Conservation (phyloP, 2,329 filamentous ascomycete species). For the Monilinia aucupariae region DNA sequence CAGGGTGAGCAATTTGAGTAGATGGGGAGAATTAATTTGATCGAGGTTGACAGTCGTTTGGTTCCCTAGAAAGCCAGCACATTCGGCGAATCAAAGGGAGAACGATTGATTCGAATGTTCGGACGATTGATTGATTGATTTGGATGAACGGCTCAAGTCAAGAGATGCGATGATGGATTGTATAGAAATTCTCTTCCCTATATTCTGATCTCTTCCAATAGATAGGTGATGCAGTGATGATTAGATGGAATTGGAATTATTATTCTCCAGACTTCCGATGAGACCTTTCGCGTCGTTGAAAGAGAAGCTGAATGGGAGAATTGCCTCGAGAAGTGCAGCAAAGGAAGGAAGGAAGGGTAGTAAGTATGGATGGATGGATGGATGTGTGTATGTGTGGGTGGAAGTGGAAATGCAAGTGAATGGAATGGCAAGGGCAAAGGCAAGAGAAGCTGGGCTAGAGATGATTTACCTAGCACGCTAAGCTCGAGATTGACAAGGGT, state of each 20-base stretch:
- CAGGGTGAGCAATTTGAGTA: not conserved
- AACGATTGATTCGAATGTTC: not conserved
- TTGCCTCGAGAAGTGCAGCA: too few species aligned
- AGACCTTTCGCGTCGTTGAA: too few species aligned
- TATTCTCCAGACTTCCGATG: too few species aligned
- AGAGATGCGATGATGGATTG: not conserved
- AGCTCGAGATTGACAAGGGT: not conserved
- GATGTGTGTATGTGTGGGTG: not conserved
- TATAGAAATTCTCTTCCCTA: too few species aligned
- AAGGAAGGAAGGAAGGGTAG: not conserved
- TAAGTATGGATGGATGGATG: not conserved
- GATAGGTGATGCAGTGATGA: too few species aligned
- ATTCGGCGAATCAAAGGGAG: conserved; percentile 11
- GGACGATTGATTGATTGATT: not conserved
- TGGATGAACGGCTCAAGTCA: not conserved
- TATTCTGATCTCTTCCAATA: too few species aligned
- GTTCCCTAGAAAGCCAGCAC: conserved; percentile 18
- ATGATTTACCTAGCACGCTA: conserved; percentile 3
- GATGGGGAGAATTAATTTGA: not conserved
- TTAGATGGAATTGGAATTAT: not conserved
- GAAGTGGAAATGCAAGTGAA: conserved; percentile 3
- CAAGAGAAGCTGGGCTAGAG: conserved; percentile 1
- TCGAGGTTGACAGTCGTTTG: conserved; percentile 15
- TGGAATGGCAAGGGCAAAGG: conserved; percentile 7
- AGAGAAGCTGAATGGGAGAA: too few species aligned